These are phyloP conservation scores for Aquanectria penicillioides DNA, from an alignment of 2,329 filamentous ascomycete genomes.

Conservation along the genomic window DNA sequence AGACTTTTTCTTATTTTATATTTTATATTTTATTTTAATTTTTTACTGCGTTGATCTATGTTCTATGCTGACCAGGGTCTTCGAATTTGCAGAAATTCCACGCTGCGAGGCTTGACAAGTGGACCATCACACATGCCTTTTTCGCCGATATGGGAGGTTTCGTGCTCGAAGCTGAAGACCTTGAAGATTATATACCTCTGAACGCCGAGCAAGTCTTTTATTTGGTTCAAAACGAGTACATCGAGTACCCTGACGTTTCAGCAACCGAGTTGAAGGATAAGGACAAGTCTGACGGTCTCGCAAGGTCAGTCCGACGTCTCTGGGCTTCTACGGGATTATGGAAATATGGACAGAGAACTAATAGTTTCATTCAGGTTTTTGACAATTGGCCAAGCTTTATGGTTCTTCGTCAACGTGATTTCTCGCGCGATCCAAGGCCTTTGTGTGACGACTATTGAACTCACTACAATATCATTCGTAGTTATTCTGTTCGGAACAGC, in stretches of 20 bases:
- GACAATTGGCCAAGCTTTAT: constrained; percentile 17
- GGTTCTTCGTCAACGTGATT: constrained; percentile 20
- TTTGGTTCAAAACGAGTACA: not conserved
- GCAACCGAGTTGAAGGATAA: not conserved
- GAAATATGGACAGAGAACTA: too few relatives aligned
- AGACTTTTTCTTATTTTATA: too few relatives aligned
- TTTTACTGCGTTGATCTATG: not conserved
- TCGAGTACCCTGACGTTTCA: not conserved
- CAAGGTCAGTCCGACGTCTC: not conserved
- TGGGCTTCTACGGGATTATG: too few relatives aligned
- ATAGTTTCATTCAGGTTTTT: constrained; percentile 7
- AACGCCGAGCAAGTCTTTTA: constrained; percentile 29
- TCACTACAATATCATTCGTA: constrained; percentile 16
- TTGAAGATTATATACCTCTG: not conserved
- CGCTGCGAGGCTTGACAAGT: not conserved
- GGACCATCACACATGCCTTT: constrained; percentile 21
- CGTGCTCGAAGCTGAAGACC: not conserved
- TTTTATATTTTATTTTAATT: too few relatives aligned
- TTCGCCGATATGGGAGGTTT: constrained; percentile 29
- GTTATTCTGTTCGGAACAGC: constrained; percentile 23
- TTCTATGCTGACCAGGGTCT: too few relatives aligned
- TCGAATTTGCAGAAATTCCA: constrained; percentile 14
- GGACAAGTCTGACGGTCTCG: constrained; percentile 21
- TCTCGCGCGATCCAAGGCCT: constrained; percentile 1
- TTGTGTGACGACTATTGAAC: constrained; percentile 23